phyloP scores from a whole-genome alignment of 106 monocot species.

The Phalaenopsis aphrodite region DNA sequence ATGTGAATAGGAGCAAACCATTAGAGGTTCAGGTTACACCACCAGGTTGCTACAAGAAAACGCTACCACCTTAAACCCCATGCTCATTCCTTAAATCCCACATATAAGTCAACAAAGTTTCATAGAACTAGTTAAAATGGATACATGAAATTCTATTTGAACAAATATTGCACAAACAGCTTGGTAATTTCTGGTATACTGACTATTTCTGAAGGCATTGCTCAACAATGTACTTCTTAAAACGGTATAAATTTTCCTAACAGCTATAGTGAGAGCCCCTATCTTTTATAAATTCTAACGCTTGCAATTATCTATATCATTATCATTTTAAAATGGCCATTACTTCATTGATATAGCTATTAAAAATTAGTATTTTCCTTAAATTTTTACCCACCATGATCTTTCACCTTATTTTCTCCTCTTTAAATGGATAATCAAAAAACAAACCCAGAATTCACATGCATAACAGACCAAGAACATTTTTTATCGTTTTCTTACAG shows the following conservation, averaged over 20 bases:
- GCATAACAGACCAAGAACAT: background rate
- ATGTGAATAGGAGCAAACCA: background rate
- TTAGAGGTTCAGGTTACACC: background rate
- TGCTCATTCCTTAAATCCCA: background rate
- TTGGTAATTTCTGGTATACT: background rate
- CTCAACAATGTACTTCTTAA: background rate
- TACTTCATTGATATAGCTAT: background rate
- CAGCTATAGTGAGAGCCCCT: background rate
- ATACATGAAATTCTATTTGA: background rate
- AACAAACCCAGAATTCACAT: background rate
- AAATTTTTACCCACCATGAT: background rate
- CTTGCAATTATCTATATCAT: background rate
- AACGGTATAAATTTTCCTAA: background rate
- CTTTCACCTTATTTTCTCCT: background rate
- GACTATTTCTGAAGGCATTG: background rate
- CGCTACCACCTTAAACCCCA: background rate
- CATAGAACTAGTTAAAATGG: background rate
- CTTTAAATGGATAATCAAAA: background rate
- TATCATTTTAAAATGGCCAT: background rate
- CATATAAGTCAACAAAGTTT: background rate
- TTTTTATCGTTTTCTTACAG: background rate
- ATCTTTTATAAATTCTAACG: background rate
- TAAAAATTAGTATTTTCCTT: background rate
- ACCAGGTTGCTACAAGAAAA: background rate
- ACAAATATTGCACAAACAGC: background rate